Base-by-base conservation (phyloP, 1,284 basidiomycete species). In the Fomitopsis betulina region DNA sequence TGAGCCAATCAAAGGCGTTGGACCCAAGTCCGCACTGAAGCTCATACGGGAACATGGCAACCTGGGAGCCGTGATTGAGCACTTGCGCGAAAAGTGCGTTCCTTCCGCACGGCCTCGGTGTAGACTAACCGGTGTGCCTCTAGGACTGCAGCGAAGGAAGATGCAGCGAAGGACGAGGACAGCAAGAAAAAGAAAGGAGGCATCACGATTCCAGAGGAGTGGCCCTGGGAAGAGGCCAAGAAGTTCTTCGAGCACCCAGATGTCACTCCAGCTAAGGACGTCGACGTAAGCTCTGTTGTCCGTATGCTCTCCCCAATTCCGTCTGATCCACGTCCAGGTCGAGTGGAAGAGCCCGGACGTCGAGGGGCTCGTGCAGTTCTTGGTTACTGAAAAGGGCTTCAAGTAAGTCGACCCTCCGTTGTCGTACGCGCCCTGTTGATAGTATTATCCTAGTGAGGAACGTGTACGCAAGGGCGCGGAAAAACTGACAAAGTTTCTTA, bases 171-270 rank as follows among this genome's bases (percentile, higher is more conserved):
- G 5, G 49, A 69, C 2, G 79, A 76, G 23, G 71, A 73, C 55
- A 66, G 76, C 63, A 78, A 75, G 67, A 80, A 77, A 68, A 84
- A 80, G 72, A 89, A 85, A 60, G 89, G 87, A 5, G 93, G 92
- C 1, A 77, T 94, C 57, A 76, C 81, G 39, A 80, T 98, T 33
- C 96, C 96, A 0, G 95, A 97, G 54, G 85, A 94, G 60, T 99
- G 95, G 95, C 94, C 94, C 32, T 98, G 93, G 90, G 86, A 96
- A 72, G 91, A 94, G 63, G 97, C 96, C 30, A 94, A 96, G 73
- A 82, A 89, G 71, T 72, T 99, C 39, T 99, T 99, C 70, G 75
- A 89, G 71, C 83, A 88, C 42, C 97, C 96, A 2, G 93, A 97
- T 62, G 96, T 98, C 12, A 79, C 86, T 9, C 90, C 93, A 49